Conservation (phyloP, 306 rosid species). For the Malus fusca region DNA sequence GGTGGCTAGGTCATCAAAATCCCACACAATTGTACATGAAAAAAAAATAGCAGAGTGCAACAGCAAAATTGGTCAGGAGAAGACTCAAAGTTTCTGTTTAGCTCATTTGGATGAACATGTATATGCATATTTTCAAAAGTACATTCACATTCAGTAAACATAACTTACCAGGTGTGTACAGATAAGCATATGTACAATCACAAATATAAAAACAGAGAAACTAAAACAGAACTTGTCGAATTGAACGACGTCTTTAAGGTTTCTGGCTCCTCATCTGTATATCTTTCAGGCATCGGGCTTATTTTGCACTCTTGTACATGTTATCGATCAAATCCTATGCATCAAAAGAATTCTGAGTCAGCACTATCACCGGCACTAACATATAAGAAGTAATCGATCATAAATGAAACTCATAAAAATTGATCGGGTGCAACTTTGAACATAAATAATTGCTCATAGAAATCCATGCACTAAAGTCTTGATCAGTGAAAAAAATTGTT, state of each 20-base stretch:
- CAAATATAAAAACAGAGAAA: not conserved
- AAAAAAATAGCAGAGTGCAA: too few relatives aligned
- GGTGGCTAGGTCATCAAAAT: too few relatives aligned
- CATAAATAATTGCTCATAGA: not conserved
- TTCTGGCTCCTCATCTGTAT: slow-evolving; percentile 3
- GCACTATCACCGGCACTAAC: not conserved
- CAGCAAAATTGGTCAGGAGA: too few relatives aligned
- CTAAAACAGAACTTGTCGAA: not conserved
- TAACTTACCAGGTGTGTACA: not conserved
- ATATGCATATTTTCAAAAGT: not conserved
- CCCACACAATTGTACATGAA: too few relatives aligned
- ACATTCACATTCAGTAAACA: not conserved
- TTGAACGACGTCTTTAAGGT: not conserved
- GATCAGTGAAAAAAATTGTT: not conserved
- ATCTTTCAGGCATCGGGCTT: slow-evolving; percentile 36
- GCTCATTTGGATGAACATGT: not conserved
- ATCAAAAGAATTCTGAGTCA: slow-evolving; percentile 13
- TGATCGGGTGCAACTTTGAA: not conserved
- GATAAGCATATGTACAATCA: not conserved
- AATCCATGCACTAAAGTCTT: not conserved
- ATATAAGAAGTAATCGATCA: not conserved
- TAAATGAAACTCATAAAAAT: not conserved
- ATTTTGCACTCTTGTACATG: slow-evolving; percentile 63
- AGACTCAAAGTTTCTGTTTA: too few relatives aligned
- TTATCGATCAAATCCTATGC: slow-evolving; percentile 54